Conservation (phyloP, 371 early-diverging fungal genomes). For the Haplosporangium sp. region DNA sequence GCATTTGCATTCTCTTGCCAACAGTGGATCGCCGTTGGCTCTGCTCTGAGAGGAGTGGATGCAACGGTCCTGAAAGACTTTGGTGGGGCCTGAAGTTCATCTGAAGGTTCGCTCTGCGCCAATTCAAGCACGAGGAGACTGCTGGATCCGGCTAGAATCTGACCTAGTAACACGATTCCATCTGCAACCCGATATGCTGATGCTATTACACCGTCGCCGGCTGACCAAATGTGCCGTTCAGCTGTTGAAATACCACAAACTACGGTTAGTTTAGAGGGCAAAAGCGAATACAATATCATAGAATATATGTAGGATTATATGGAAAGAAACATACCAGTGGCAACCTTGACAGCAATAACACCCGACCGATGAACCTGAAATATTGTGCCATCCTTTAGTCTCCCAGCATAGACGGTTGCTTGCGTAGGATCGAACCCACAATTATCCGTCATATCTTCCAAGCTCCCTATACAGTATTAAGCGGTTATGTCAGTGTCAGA, state of each 20-base stretch:
- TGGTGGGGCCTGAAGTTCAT: not conserved
- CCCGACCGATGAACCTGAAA: slow-evolving; percentile 46
- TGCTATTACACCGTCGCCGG: slow-evolving; percentile 11
- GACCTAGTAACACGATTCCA: slow-evolving; percentile 16
- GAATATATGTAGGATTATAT: not conserved
- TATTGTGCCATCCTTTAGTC: slow-evolving; percentile 17
- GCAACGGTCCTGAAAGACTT: slow-evolving; percentile 8
- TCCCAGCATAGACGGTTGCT: slow-evolving; percentile 32
- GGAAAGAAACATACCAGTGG: slow-evolving; percentile 11
- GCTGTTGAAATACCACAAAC: slow-evolving; percentile 7
- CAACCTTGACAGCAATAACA: slow-evolving; percentile 13
- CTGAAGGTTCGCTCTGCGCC: not conserved
- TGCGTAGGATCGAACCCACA: slow-evolving; percentile 28
- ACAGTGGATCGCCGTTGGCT: slow-evolving; percentile 41
- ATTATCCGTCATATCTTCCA: slow-evolving; percentile 33
- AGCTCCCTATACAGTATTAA: slow-evolving; percentile 8
- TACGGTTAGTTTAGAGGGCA: too few relatives aligned
- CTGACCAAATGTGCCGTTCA: slow-evolving; percentile 4
- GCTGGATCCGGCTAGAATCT: slow-evolving; percentile 17
- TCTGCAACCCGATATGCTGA: slow-evolving; percentile 34
- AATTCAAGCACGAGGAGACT: slow-evolving; percentile 28
- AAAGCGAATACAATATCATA: too few relatives aligned
- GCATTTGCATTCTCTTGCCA: slow-evolving; percentile 5
- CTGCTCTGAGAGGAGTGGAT: slow-evolving; percentile 12
- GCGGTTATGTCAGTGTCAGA: not conserved